phyloP scores from a whole-genome alignment of 2,329 filamentous ascomycete genomes.

The Didymella keratinophila region DNA sequence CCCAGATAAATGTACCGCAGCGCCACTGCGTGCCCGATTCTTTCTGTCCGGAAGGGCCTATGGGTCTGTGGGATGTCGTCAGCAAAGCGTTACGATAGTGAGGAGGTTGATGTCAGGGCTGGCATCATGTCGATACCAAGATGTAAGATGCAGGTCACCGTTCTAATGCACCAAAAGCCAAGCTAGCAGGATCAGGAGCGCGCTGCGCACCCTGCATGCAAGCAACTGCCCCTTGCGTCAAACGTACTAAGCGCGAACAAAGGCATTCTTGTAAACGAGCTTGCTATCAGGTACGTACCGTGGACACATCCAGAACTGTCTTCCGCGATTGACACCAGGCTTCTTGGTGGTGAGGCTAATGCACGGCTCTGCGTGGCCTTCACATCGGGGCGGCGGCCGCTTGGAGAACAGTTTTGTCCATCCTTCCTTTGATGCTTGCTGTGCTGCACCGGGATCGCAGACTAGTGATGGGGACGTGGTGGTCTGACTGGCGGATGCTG shows the following conservation, averaged over 20 bases:
- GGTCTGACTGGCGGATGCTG: slow-evolving; percentile 11
- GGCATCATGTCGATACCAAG: neutral
- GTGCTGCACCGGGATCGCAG: slow-evolving; percentile 54
- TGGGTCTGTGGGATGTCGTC: slow-evolving; percentile 60
- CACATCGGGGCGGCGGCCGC: slow-evolving; percentile 77
- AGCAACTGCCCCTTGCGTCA: slow-evolving; percentile 11
- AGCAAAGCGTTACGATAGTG: neutral
- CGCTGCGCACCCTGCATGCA: neutral
- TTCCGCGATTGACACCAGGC: slow-evolving; percentile 78
- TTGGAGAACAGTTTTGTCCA: slow-evolving; percentile 87
- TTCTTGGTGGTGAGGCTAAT: slow-evolving; percentile 87
- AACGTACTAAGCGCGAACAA: neutral
- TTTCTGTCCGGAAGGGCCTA: slow-evolving; percentile 85
- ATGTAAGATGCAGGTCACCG: neutral
- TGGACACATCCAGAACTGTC: slow-evolving; percentile 72
- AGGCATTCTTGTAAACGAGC: neutral
- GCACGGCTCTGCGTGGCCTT: slow-evolving; percentile 84
- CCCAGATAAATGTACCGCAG: slow-evolving; percentile 83
- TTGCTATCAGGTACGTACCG: slow-evolving; percentile 55
- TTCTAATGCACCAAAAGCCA: neutral
- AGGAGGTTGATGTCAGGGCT: neutral
- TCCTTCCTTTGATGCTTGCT: slow-evolving; percentile 73
- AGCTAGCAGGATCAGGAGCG: neutral
- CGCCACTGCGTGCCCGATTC: slow-evolving; percentile 87
- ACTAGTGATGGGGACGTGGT: slow-evolving; percentile 17